Evolutionary conservation across 2,329 filamentous ascomycete species (phyloP).

Genomic region (Talaromyces piceae): DNA sequence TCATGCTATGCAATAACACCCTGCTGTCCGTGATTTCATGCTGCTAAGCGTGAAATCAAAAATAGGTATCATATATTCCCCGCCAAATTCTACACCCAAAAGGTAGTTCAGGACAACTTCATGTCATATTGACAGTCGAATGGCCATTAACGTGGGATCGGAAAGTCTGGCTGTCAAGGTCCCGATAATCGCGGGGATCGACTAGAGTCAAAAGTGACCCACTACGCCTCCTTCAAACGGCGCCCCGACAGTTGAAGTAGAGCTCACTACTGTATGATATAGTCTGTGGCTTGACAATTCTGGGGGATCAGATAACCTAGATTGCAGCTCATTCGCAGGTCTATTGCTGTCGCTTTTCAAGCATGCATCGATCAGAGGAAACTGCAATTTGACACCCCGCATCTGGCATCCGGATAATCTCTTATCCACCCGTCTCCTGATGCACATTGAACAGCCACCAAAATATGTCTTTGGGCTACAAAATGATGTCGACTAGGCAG

Average conservation of each 20-base stretch:
- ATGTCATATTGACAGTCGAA: not conserved
- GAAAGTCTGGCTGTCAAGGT: not conserved
- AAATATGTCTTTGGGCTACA: no score
- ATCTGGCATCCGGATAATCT: not conserved
- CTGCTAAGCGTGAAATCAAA: not conserved
- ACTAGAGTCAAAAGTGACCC: not conserved
- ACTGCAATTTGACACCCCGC: no score
- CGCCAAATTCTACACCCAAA: not conserved
- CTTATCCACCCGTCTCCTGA: not conserved
- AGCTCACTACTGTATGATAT: not conserved
- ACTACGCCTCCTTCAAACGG: not conserved
- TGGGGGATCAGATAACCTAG: not conserved
- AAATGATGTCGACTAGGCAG: no score
- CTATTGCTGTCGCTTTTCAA: not conserved
- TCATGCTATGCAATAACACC: not conserved
- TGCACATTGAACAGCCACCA: not conserved
- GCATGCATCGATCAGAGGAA: not conserved
- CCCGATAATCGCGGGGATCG: not conserved
- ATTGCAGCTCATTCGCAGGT: not conserved
- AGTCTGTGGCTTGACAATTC: not conserved
- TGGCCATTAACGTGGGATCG: not conserved
- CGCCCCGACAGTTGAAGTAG: not conserved
- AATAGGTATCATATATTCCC: not conserved
- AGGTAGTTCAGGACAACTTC: not conserved
- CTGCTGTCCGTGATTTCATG: not conserved